Percentiles rank a stretch among this genome's conserved stretches.
Conservation (phyloP, 805 yeast species). For the Candida ortonii region DNA sequence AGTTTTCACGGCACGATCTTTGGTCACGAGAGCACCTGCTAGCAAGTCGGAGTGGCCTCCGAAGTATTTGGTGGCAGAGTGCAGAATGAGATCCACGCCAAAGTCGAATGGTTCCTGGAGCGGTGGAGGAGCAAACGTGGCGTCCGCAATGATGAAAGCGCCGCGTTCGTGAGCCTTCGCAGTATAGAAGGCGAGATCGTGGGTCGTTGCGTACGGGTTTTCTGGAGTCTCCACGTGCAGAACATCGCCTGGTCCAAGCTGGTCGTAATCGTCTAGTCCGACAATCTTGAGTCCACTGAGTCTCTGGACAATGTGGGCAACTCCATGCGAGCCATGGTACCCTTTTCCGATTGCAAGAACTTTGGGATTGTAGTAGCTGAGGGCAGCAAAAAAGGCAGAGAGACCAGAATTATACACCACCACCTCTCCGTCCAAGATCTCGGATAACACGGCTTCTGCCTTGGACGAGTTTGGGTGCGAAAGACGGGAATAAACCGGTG, state of each 20-base stretch:
- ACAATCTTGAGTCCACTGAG: constrained; percentile 54
- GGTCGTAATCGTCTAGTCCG: constrained; percentile 49
- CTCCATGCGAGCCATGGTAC: constrained; percentile 82
- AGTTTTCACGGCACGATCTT: constrained; percentile 44
- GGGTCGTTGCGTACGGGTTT: constrained; percentile 73
- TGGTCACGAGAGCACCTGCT: constrained; percentile 77
- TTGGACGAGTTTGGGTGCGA: constrained; percentile 71
- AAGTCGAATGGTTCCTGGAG: constrained; percentile 73
- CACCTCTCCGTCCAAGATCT: constrained; percentile 60
- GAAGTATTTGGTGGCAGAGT: constrained; percentile 89
- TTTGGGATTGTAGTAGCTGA: constrained; percentile 71
- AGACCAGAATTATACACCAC: constrained; percentile 77
- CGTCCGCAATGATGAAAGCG: constrained; percentile 69
- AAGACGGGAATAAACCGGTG: constrained; percentile 64
- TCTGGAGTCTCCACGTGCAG: constrained; percentile 86
- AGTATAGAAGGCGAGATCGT: constrained; percentile 62
- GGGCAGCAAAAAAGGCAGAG: constrained; percentile 73
- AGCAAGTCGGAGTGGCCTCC: constrained; percentile 95
- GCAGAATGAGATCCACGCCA: constrained; percentile 88
- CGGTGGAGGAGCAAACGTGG: constrained; percentile 95
- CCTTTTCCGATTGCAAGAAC: constrained; percentile 69
- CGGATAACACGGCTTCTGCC: constrained; percentile 62
- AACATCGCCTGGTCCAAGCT: constrained; percentile 59
- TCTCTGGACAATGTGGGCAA: constrained; percentile 60
- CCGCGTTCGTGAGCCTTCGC: constrained; percentile 73